phyloP scores from a whole-genome alignment of 306 rosid genomes.

The Aeschynomene evenia region DNA sequence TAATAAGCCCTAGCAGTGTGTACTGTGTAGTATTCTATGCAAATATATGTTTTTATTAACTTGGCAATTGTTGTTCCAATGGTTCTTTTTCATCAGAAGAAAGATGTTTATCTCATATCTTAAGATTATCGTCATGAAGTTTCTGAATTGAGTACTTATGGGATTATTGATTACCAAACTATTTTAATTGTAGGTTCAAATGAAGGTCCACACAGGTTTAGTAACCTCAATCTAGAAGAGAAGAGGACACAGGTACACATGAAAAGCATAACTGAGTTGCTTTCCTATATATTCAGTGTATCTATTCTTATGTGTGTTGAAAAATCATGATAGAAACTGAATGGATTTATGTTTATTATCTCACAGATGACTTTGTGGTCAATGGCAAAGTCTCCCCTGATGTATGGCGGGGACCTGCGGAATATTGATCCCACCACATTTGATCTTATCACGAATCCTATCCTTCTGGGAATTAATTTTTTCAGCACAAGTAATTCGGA shows the following conservation, averaged over 20 bases:
- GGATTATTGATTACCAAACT: conserved; percentile 23
- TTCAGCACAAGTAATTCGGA: conserved; percentile 79
- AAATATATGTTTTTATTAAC: background rate
- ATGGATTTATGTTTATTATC: conserved; percentile 12
- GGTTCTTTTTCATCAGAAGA: conserved; percentile 1
- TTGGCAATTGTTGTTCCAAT: background rate
- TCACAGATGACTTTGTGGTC: conserved; percentile 89
- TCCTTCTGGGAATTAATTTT: conserved; percentile 67
- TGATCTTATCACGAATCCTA: conserved; percentile 64
- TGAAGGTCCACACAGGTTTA: conserved; percentile 75
- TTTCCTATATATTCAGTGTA: conserved; percentile 9
- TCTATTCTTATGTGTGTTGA: background rate
- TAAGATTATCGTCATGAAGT: conserved; percentile 18
- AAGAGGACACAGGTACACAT: conserved; percentile 76
- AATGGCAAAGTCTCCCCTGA: conserved; percentile 92
- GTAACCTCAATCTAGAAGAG: conserved; percentile 57
- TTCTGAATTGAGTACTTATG: conserved; percentile 23
- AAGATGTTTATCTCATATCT: conserved; percentile 4
- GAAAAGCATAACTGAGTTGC: conserved; percentile 2
- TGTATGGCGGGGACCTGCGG: conserved; percentile 95
- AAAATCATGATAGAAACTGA: conserved; percentile 6
- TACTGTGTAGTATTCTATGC: no score
- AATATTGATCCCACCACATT: conserved; percentile 52
- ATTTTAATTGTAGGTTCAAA: conserved; percentile 55
- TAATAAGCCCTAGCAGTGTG: conserved; percentile 26